Evolutionary conservation across 805 yeast species (phyloP).

Genomic region (Hanseniaspora lindneri): DNA sequence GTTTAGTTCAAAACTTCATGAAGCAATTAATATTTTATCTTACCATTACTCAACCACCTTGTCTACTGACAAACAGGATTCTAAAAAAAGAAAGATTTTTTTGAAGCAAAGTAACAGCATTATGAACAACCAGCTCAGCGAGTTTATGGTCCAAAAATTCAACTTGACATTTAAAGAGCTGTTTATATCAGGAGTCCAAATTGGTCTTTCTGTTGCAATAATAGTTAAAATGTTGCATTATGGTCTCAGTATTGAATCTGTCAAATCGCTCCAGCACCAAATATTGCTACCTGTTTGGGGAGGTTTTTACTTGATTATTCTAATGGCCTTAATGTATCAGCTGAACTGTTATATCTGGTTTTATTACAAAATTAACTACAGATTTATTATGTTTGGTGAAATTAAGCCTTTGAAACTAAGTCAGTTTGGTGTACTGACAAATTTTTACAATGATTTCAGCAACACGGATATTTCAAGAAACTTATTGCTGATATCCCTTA

Average conservation of each 20-base stretch:
- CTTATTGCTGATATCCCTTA: constrained; percentile 49
- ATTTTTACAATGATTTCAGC: constrained; percentile 30
- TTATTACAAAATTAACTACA: constrained; percentile 66
- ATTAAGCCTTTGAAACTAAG: constrained; percentile 35
- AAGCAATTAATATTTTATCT: constrained; percentile 9
- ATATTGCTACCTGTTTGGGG: constrained; percentile 81
- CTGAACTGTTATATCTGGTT: constrained; percentile 65
- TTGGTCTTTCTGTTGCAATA: constrained; percentile 65
- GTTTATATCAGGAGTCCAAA: constrained; percentile 51
- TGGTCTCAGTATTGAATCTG: constrained; percentile 35
- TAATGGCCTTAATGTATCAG: constrained; percentile 55
- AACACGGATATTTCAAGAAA: constrained; percentile 33
- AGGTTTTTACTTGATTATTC: constrained; percentile 59
- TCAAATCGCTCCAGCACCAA: constrained; percentile 31
- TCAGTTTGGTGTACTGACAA: constrained; percentile 9
- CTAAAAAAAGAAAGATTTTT: constrained; percentile 9
- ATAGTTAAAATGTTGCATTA: constrained; percentile 44
- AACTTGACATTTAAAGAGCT: constrained; percentile 31
- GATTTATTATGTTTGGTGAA: constrained; percentile 69
- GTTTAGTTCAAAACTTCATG: constrained; percentile 12
- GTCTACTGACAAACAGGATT: constrained; percentile 1
- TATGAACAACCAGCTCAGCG: constrained; percentile 17
- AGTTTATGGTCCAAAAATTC: constrained; percentile 28
- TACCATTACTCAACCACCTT: constrained; percentile 11
- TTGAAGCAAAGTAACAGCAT: constrained; percentile 10